Base-by-base conservation (phyloP, 768 basidiomycete genomes). In the Leccinum variicolor region DNA sequence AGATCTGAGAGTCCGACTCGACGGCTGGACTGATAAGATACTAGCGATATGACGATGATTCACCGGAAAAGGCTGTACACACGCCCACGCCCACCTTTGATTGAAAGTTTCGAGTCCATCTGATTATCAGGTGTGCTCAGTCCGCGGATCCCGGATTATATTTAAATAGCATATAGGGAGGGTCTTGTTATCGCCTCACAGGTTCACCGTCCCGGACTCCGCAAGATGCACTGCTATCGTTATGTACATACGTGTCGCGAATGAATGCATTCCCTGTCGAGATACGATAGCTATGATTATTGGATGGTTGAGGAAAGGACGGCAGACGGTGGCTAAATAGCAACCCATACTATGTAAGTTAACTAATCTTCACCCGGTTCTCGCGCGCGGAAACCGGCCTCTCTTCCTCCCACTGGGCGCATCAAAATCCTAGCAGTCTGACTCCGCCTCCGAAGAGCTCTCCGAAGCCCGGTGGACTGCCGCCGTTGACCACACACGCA, bases 401-500 rank as follows among this genome's bases (percentile, higher is more conserved):
- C 11, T 4, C 43, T 19, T 5, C 23, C 9, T 19, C 45, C 28
- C 21, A 31, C 33, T 34, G 23, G 3, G 53, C 28, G 6, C 25
- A 13, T 33, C 33, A 11, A 23, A 43, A 21, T 17, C 39, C 39
- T 57, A 66, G 1, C 11, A 60, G 23, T 69, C 67, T 15, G 67
- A 69, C 0, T 63, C 67, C 33, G 10, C 59, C 13, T 70, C 67
- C 3, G 59, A 60, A 4, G 63, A 58, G 41, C 69, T 63, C 50
- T 49, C 69, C 21, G 58, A 59, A 7, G 3, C 25, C 15, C 8
- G 50, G 3, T 56, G 52, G 1, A n/a, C 36, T 36, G 29, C 36
- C 6, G 72, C 72, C 55, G 80, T 76, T 10, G 86, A 86, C 90
- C 91, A 92, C 48, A 90, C 80, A 15, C 85, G 78, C 43, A 92